These are phyloP conservation scores for Hypomontagnella submonticulosa DNA, from an alignment of 495 filamentous ascomycete species.

Conservation along the genomic window DNA sequence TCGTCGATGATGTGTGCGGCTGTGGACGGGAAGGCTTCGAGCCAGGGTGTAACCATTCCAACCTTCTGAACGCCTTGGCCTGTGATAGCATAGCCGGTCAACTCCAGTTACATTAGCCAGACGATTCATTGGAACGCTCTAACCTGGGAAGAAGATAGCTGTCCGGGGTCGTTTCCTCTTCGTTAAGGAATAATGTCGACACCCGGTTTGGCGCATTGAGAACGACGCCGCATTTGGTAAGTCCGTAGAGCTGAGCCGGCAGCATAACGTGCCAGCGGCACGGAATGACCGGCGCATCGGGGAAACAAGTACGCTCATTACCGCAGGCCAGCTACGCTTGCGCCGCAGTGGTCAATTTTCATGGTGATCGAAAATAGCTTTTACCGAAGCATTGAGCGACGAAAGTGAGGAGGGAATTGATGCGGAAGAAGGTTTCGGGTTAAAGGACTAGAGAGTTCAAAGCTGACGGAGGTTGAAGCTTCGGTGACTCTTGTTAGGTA, in stretches of 20 bases:
- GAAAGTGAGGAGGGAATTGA: slow-evolving; percentile 2
- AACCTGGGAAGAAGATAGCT: slow-evolving; percentile 87
- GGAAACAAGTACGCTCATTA: slow-evolving; percentile 42
- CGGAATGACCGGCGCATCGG: slow-evolving; percentile 37
- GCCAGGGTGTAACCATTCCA: slow-evolving; percentile 88
- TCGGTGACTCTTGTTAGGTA: slow-evolving; percentile 12
- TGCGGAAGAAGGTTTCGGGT: slow-evolving; percentile 13
- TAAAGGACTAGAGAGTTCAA: slow-evolving; percentile 25
- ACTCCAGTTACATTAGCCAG: background rate
- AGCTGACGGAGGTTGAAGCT: slow-evolving; percentile 21
- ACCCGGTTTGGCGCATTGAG: background rate
- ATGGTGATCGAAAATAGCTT: slow-evolving; percentile 34
- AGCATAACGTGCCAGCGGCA: slow-evolving; percentile 19
- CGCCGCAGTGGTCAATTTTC: slow-evolving; percentile 35
- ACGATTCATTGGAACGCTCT: slow-evolving; percentile 31
- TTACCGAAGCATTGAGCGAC: slow-evolving; percentile 5
- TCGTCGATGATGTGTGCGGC: slow-evolving; percentile 78
- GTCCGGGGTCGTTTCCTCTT: slow-evolving; percentile 66
- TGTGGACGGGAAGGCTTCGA: slow-evolving; percentile 82
- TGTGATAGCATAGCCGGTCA: slow-evolving; percentile 50
- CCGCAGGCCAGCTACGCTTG: slow-evolving; percentile 43
- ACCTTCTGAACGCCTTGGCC: slow-evolving; percentile 95
- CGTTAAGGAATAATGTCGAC: slow-evolving; percentile 37
- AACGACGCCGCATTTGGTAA: slow-evolving; percentile 9
- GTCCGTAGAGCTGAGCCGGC: slow-evolving; percentile 16